phyloP scores from a whole-genome alignment of 352 stramenopile species.

The Globisporangium cystogenes region DNA sequence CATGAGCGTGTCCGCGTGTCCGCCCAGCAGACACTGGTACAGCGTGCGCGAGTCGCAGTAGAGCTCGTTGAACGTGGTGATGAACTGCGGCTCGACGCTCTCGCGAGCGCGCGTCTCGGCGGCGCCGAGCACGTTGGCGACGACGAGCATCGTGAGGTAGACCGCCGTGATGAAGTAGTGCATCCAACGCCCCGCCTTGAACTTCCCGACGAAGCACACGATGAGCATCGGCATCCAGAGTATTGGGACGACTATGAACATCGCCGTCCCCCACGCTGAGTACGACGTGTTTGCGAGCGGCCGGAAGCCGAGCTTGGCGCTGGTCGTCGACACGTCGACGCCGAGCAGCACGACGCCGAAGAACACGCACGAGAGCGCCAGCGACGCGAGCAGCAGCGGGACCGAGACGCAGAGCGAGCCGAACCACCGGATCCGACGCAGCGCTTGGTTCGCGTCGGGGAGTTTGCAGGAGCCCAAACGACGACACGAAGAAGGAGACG shows the following conservation, averaged over 20 bases:
- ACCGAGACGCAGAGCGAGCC: not conserved
- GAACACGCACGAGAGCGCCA: not conserved
- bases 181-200: too few species aligned
- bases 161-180: not conserved
- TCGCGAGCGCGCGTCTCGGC: not conserved
- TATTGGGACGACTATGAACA: not conserved
- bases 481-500: too few species aligned
- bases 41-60: constrained; percentile 7
- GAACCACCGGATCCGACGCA: not conserved
- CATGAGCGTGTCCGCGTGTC: not conserved
- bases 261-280: not conserved
- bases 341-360: not conserved
- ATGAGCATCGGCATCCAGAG: not conserved
- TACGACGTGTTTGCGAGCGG: not conserved
- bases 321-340: not conserved
- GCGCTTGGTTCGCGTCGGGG: too few species aligned
- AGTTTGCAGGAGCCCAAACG: too few species aligned
- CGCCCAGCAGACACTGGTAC: not conserved
- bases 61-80: constrained; percentile 7
- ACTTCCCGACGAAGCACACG: not conserved
- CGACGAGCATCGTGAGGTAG: not conserved
- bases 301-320: not conserved
- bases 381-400: not conserved
- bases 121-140: not conserved
- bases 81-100: not conserved